A percentile compares a stretch with the other conserved stretches of the same genome.
Evolutionary conservation across 108 stramenopile species (phyloP).

Genomic region (Cyclotella sp.): DNA sequence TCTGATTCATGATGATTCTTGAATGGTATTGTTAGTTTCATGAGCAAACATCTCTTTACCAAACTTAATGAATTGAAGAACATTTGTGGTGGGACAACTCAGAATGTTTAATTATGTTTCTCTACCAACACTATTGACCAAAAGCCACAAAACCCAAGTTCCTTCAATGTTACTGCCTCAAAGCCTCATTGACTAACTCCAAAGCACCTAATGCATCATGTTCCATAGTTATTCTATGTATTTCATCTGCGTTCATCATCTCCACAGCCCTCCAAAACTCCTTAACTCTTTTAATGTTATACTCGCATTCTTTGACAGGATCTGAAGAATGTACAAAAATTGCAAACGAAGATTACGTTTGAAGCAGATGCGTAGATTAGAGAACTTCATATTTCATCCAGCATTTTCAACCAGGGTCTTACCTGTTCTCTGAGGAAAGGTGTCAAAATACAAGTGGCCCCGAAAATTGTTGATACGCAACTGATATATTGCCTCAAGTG

Average conservation of each 20-base stretch:
- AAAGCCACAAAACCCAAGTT: too few species aligned
- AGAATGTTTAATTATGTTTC: too few species aligned
- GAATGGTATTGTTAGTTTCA: too few species aligned
- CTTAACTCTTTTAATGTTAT: conserved; percentile 80
- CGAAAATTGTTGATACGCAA: conserved; percentile 63
- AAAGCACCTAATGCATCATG: conserved; percentile 83
- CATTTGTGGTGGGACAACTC: too few species aligned
- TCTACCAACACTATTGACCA: too few species aligned
- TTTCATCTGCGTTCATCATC: conserved; percentile 40
- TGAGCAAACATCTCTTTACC: too few species aligned
- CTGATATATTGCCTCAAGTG: conserved; percentile 86
- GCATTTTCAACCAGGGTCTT: too few species aligned
- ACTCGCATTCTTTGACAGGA: conserved; percentile 82
- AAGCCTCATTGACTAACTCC: conserved; percentile 58
- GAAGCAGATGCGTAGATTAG: too few species aligned
- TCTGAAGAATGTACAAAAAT: conserved; percentile 29
- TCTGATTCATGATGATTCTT: too few species aligned
- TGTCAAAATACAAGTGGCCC: conserved; percentile 92
- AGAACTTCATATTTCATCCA: too few species aligned
- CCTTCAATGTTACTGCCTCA: conserved; percentile 19
- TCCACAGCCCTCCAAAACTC: conserved; percentile 70
- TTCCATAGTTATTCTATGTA: conserved; percentile 54
- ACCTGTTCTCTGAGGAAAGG: conserved; percentile 79
- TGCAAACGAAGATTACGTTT: too few species aligned
- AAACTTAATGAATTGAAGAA: too few species aligned